phyloP scores from a whole-genome alignment of 202 grass and related monocot genomes.

The Dendrocalamus latiflorus region DNA sequence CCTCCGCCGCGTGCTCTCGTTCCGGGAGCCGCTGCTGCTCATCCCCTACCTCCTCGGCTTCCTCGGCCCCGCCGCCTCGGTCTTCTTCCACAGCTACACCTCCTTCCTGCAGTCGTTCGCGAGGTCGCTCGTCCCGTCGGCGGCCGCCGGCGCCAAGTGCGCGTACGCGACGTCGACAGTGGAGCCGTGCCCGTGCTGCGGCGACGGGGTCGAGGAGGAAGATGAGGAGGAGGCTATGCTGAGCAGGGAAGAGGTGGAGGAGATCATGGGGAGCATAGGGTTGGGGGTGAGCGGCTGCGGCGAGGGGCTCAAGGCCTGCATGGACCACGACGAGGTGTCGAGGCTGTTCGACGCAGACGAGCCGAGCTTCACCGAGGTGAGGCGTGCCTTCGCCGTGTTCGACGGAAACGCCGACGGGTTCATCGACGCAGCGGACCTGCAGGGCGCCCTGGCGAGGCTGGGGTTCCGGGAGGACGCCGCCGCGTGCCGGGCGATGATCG shows the following conservation, averaged over 20 bases:
- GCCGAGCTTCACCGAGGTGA: conserved; percentile 65
- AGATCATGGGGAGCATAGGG: conserved; percentile 45
- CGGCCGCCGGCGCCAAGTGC: background rate
- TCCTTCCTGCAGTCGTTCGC: conserved; percentile 33
- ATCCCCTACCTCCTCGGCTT: conserved; percentile 32
- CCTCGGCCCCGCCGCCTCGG: conserved; percentile 2
- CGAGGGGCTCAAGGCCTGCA: background rate
- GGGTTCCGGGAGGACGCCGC: conserved; percentile 43
- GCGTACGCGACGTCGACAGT: background rate
- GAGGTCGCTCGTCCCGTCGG: background rate
- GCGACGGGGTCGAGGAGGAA: rapidly evolving
- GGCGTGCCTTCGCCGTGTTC: conserved; percentile 52
- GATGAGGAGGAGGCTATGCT: background rate
- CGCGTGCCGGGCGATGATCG: conserved; percentile 54
- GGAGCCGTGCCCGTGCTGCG: background rate
- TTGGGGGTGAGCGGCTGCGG: background rate
- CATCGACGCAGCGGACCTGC: conserved; percentile 61
- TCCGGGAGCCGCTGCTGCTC: conserved; percentile 44
- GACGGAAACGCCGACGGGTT: conserved; percentile 57
- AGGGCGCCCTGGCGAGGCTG: conserved; percentile 32
- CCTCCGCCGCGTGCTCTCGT: conserved; percentile 32
- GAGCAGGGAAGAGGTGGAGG: conserved; percentile 46
- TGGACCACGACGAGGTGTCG: conserved; percentile 28
- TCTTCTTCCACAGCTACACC: conserved; percentile 20
- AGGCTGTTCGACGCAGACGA: conserved; percentile 59